Evolutionary conservation across 148 eudicot genomes (phyloP), one percentile per base, ranked within the genome.

Genomic region (Drosera capensis): DNA sequence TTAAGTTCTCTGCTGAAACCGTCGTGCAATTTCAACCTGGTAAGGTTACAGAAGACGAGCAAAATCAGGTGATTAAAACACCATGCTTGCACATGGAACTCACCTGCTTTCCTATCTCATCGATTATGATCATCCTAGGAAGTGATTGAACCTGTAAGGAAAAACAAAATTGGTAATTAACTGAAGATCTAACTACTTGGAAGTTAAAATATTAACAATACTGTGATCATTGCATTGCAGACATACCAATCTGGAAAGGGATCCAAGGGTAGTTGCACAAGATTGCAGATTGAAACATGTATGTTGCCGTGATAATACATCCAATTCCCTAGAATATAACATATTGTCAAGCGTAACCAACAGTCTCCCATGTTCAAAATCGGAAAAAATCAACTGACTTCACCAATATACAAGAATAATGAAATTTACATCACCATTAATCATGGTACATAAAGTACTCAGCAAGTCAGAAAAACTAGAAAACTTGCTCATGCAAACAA

Each of bases 21-120:
- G 38, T 34, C 14, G 38, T 11, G 38, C 38, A 34, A n/a, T n/a
- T n/a, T n/a, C n/a, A n/a, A n/a, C n/a, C n/a, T n/a, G n/a, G n/a
- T n/a, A n/a, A n/a, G n/a, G n/a, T n/a, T n/a, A n/a, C n/a, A n/a
- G n/a, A n/a, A n/a, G n/a, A n/a, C n/a, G n/a, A n/a, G n/a, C n/a
- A n/a, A n/a, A n/a, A n/a, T n/a, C 5, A 38, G 38, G 20, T 8
- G 46, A 59, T 9, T 1, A 26, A 49, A 40, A 20, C 63, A 5
- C 23, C 41, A 36, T 46, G 55, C 38, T 46, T 54, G 21, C 20
- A 40, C 49, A 40, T 25, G 22, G 25, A 45, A 71, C 78, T 60
- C 48, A 90, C 99, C 99, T 90, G 95, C 60, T 76, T 83, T 63
- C 99, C 99, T 51, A 90, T 90, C 58, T 90, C 99, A 52, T 90